phyloP scores from a whole-genome alignment of 345 rosid species.

The Pistacia vera region DNA sequence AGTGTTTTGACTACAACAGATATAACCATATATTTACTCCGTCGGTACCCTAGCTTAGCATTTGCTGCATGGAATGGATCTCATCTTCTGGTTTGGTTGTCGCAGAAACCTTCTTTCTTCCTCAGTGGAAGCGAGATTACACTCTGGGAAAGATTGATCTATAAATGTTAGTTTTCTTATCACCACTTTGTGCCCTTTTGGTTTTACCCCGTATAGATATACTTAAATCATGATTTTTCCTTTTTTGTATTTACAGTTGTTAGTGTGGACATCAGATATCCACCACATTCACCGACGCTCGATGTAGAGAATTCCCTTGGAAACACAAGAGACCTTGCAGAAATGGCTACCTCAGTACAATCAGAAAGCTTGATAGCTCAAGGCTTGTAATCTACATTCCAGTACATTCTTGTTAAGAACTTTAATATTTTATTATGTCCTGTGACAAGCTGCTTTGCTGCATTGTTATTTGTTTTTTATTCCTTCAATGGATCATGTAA shows the following conservation, averaged over 20 bases:
- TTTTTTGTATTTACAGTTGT: not conserved
- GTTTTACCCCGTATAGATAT: not conserved
- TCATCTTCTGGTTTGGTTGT: not conserved
- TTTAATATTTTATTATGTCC: no score
- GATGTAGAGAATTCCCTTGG: not conserved
- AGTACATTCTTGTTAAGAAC: no score
- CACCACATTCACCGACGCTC: no score
- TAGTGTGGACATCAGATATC: not conserved
- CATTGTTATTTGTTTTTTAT: no score
- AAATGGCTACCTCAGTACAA: not conserved
- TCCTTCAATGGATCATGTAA: no score
- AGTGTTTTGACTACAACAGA: not conserved
- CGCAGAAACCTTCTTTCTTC: not conserved
- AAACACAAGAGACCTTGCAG: not conserved
- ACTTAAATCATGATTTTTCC: not conserved
- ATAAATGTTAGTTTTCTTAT: not conserved
- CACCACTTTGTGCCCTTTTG: no score
- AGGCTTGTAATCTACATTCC: not conserved
- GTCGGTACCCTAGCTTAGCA: not conserved
- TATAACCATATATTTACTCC: not conserved
- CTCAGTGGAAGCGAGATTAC: not conserved
- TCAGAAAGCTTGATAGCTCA: not conserved
- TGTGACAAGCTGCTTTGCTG: no score
- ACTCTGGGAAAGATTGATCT: not conserved
- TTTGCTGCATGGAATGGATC: rapidly evolving